phyloP scores from a whole-genome alignment of 139 green algal genomes.

The Micractinium conductrix region DNA sequence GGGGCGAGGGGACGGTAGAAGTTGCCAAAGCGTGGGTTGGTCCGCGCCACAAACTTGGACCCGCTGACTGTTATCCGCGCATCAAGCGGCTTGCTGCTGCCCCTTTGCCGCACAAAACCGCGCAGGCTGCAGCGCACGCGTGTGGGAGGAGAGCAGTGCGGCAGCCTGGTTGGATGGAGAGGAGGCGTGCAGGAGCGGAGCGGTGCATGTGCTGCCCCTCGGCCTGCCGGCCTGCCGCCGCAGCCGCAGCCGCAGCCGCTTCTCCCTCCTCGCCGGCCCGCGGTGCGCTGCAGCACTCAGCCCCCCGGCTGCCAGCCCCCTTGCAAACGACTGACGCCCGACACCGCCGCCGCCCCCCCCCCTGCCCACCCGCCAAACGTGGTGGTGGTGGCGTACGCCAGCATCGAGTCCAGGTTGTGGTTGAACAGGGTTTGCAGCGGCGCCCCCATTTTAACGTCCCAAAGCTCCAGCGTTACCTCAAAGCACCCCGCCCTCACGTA shows the following conservation, averaged over 20 bases:
- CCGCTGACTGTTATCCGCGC: conserved; percentile 12
- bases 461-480: conserved; percentile 91
- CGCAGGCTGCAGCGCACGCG: too few relatives aligned
- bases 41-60: conserved; percentile 50
- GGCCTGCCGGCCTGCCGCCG: too few relatives aligned
- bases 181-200: neutral
- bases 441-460: conserved; percentile 63
- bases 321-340: neutral
- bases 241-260: too few relatives aligned
- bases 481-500: conserved; percentile 81
- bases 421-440: conserved; percentile 61
- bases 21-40: conserved; percentile 53
- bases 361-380: conserved; percentile 50
- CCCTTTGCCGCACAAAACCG: too few relatives aligned
- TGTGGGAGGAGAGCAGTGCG: neutral
- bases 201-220: too few relatives aligned
- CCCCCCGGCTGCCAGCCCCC: neutral
- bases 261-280: neutral
- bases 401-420: conserved; percentile 71
- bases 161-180: too few relatives aligned
- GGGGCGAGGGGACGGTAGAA: conserved; percentile 71
- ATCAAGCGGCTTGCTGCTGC: too few relatives aligned
- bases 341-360: neutral
- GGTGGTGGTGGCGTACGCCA: conserved; percentile 54
- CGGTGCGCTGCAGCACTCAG: neutral